These are phyloP conservation scores for Trematosphaeria pertusa DNA, from an alignment of 2,329 filamentous ascomycete genomes.

Conservation along the genomic window DNA sequence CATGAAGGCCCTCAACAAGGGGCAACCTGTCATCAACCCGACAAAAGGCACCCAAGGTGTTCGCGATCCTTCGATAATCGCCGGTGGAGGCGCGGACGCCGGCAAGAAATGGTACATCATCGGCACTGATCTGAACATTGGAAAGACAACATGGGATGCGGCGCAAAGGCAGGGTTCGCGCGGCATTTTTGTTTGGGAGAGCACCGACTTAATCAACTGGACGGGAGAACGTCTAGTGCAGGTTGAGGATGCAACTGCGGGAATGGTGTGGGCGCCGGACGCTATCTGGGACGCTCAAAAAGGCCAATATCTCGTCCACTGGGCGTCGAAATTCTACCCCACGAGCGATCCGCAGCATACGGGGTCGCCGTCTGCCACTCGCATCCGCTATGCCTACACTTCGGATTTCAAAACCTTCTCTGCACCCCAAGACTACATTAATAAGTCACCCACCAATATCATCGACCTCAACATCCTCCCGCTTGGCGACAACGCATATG, in stretches of 20 bases:
- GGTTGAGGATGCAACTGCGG: conserved; percentile 61
- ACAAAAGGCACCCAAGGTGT: conserved; percentile 61
- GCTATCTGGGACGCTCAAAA: conserved; percentile 60
- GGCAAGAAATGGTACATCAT: conserved; percentile 64
- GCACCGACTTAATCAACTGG: conserved; percentile 60
- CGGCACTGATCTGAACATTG: conserved; percentile 63
- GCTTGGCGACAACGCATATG: conserved; percentile 53
- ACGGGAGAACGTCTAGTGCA: conserved; percentile 55
- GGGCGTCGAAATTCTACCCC: conserved; percentile 57
- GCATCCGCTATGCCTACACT: conserved; percentile 64
- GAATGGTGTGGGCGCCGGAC: conserved; percentile 66
- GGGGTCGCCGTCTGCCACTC: conserved; percentile 51
- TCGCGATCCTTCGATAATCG: conserved; percentile 59
- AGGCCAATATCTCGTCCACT: conserved; percentile 57
- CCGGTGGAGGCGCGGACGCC: conserved; percentile 55
- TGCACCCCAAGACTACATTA: conserved; percentile 59
- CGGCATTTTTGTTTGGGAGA: conserved; percentile 64
- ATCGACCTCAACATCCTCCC: conserved; percentile 66
- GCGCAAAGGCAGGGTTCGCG: conserved; percentile 60
- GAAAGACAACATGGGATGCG: conserved; percentile 60
- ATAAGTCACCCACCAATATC: conserved; percentile 56
- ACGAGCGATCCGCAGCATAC: conserved; percentile 58
- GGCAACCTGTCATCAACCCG: conserved; percentile 57
- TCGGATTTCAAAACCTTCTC: conserved; percentile 62
- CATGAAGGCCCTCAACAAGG: conserved; percentile 58